Evolutionary conservation across 202 grass and related monocot genomes (phyloP), one percentile per base, ranked within the genome.

Genomic region (Musa balbisiana): DNA sequence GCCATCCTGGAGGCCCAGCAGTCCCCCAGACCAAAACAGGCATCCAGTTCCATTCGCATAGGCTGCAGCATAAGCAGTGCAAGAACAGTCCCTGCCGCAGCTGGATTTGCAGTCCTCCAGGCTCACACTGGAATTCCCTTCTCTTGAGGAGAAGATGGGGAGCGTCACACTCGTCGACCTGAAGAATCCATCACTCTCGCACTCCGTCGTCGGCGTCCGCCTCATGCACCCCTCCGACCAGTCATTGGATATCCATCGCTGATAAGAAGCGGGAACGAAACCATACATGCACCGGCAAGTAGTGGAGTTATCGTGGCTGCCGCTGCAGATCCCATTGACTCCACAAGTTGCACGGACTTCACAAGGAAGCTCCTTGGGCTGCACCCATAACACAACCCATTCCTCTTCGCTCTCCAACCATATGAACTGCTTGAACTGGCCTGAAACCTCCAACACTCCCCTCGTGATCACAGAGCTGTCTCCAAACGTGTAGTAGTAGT

Each of bases 11-110:
- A 27, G 64, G 5, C 64, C 64, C 59, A 71, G 53, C 64, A 86
- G 69, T 80, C 78, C 49, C 21, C 69, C 77, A 81, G 43, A 12
- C 10, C 74, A 86, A 63, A 89, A 59, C 23, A 49, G 78, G 81
- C 87, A 89, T 3, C 81, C 56, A 9, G 17, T 60, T 15, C 81
- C 1, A n/a, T 63, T 54, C 3, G 8, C 1, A 60, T 51, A 78
- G 79, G 53, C 56, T 60, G 17, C n/a, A 79, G 65, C 52, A 71
- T 85, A 88, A 69, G 84, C 84, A 13, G 21, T 82, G 76, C 84
- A 89, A 19, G 58, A 76, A 62, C 84, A 89, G 10, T 50, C 3
- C 1, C 0, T 53, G 21, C 81, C 23, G 76, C 81, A 89, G 0
- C 70, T 70, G 14, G 2, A 16, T 79, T 89, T 13, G 11, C 84